phyloP scores from a whole-genome alignment of 2,329 filamentous ascomycete species.

The Cordyceps javanica region DNA sequence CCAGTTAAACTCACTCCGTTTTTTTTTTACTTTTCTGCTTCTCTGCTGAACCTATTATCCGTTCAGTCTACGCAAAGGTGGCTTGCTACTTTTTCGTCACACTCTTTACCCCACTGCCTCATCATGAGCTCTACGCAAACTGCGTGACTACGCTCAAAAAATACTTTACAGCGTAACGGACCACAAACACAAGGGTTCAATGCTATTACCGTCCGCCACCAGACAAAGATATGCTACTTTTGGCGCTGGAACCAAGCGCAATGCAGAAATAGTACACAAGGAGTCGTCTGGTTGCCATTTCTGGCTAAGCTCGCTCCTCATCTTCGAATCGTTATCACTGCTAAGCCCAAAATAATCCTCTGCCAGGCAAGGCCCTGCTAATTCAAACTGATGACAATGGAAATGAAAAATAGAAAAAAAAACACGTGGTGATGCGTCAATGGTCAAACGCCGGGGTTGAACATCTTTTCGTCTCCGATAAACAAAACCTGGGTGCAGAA shows the following conservation, averaged over 20 bases:
- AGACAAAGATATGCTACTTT: not conserved
- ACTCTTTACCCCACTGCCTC: too few species aligned
- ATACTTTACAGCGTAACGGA: too few species aligned
- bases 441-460: not conserved
- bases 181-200: too few species aligned
- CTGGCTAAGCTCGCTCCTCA: not conserved
- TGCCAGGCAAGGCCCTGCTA: not conserved
- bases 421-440: not conserved
- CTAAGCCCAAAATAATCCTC: not conserved
- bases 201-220: too few species aligned
- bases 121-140: too few species aligned
- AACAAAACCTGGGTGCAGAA: not conserved
- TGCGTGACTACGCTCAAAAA: too few species aligned
- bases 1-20: too few species aligned
- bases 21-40: too few species aligned
- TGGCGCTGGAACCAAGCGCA: not conserved
- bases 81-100: too few species aligned
- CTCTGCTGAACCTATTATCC: too few species aligned
- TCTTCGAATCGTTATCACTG: not conserved
- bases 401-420: not conserved
- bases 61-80: too few species aligned
- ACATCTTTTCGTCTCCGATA: not conserved
- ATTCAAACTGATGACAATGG: not conserved
- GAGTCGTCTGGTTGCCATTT: not conserved
- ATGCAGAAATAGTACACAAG: slow-evolving; percentile 1